These are phyloP conservation scores for Lumnitzera racemosa DNA, from an alignment of 345 rosid genomes.

Conservation along the genomic window DNA sequence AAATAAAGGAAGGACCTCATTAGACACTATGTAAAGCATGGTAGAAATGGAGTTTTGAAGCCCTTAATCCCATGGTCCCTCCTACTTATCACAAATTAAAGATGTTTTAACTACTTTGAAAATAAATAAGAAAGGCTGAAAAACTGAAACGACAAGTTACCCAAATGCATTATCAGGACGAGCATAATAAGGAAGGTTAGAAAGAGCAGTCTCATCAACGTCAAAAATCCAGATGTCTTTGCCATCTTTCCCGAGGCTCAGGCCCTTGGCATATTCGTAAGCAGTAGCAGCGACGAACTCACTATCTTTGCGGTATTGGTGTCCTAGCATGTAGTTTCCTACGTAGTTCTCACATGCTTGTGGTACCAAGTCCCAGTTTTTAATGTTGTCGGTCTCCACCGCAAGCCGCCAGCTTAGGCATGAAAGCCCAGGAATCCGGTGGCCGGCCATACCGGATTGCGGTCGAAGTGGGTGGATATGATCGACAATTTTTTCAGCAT, in stretches of 20 bases:
- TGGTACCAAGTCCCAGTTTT: conserved; percentile 25
- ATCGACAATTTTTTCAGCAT: neutral
- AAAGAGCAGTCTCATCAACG: conserved; percentile 53
- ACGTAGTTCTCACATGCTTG: conserved; percentile 24
- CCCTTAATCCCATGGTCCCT: too few species aligned
- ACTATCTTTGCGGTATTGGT: conserved; percentile 28
- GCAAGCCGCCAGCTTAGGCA: conserved; percentile 42
- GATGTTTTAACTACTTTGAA: too few species aligned
- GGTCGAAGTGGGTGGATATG: conserved; percentile 15
- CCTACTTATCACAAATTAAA: too few species aligned
- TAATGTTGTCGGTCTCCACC: conserved; percentile 33
- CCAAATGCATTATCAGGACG: conserved; percentile 28
- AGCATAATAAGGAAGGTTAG: conserved; percentile 51
- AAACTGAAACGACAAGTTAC: conserved; percentile 16
- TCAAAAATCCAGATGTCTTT: conserved; percentile 55
- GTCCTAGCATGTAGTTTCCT: conserved; percentile 33
- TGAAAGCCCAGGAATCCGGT: conserved; percentile 7
- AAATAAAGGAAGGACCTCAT: too few species aligned
- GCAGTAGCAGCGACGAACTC: conserved; percentile 12
- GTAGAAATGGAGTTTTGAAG: too few species aligned
- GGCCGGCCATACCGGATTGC: conserved; percentile 8
- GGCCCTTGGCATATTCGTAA: conserved; percentile 12
- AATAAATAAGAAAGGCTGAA: too few species aligned
- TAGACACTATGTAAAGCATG: too few species aligned
- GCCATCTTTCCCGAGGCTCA: conserved; percentile 28